Conservation (phyloP, 2,329 filamentous ascomycete genomes). For the Trichophyton rubrum region DNA sequence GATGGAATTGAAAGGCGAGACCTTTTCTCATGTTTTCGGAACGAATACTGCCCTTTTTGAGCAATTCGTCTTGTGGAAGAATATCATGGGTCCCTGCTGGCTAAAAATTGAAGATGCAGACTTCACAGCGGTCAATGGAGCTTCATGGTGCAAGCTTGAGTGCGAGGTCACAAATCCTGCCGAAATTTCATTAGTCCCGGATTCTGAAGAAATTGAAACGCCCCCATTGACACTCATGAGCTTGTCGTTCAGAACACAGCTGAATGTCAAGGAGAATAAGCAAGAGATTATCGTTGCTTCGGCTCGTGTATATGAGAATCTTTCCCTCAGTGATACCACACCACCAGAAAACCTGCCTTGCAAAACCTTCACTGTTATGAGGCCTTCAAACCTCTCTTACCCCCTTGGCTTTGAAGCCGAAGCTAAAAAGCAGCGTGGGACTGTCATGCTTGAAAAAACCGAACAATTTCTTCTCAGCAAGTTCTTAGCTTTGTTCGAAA, state of each 20-base stretch:
- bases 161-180: slow-evolving; percentile 68
- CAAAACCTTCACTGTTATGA: slow-evolving; percentile 81
- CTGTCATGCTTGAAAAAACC: slow-evolving; percentile 67
- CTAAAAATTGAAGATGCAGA: slow-evolving; percentile 77
- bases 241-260: slow-evolving; percentile 70
- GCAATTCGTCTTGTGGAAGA: slow-evolving; percentile 97
- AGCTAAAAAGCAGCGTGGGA: slow-evolving; percentile 59
- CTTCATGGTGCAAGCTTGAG: slow-evolving; percentile 95
- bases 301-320: slow-evolving; percentile 81
- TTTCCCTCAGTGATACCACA: slow-evolving; percentile 76
- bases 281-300: slow-evolving; percentile 90
- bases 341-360: slow-evolving; percentile 79
- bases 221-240: slow-evolving; percentile 96
- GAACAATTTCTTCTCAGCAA: slow-evolving; percentile 77
- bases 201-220: slow-evolving; percentile 67
- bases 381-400: slow-evolving; percentile 63
- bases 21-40: slow-evolving; percentile 88
- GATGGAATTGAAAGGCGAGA: slow-evolving; percentile 62
- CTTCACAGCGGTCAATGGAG: slow-evolving; percentile 74
- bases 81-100: slow-evolving; percentile 98
- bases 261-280: slow-evolving; percentile 88
- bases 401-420: slow-evolving; percentile 77
- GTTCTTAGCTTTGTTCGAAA: slow-evolving; percentile 78
- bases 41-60: slow-evolving; percentile 90
- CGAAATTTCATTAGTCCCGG: slow-evolving; percentile 57